A percentile compares a stretch with the other conserved stretches of the same genome.
Evolutionary conservation across 352 stramenopile species (phyloP).

Genomic region (Thalassiosira exigua): DNA sequence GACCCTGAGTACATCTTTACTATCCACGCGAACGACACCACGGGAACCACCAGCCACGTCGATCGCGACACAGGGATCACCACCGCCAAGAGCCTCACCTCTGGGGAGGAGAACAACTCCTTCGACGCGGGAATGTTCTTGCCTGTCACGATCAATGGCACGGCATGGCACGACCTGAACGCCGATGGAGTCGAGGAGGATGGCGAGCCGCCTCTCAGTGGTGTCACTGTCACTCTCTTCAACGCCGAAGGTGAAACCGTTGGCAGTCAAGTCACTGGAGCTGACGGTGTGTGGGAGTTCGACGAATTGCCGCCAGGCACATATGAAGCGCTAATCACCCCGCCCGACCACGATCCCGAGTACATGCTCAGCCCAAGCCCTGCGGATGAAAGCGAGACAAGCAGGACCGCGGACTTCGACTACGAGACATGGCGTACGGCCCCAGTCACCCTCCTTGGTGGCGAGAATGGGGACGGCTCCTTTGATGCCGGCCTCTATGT

Average conservation of each 20-base stretch:
- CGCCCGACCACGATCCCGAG: conserved; percentile 4
- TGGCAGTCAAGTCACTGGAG: conserved; percentile 8
- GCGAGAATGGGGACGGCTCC: conserved; percentile 24
- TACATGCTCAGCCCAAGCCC: conserved; percentile 24
- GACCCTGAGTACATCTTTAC: conserved; percentile 13
- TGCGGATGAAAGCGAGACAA: conserved; percentile 10
- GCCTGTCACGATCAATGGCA: conserved; percentile 48
- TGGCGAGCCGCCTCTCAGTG: conserved; percentile 33
- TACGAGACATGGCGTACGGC: conserved; percentile 26
- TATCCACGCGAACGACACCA: conserved; percentile 7
- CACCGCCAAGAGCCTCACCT: conserved; percentile 15
- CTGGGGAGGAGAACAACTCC: conserved; percentile 37
- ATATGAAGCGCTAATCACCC: conserved; percentile 30
- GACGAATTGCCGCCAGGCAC: conserved; percentile 53
- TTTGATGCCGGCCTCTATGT: conserved; percentile 57
- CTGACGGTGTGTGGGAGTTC: conserved; percentile 29
- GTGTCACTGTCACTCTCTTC: conserved; percentile 28
- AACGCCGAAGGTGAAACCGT: conserved; percentile 29
- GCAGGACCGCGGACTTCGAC: conserved; percentile 36
- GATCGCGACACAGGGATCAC: conserved; percentile 44
- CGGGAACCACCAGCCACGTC: conserved; percentile 36
- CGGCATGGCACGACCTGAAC: conserved; percentile 59
- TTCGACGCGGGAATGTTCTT: conserved; percentile 60
- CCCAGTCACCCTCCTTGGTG: conserved; percentile 22
- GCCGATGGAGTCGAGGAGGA: conserved; percentile 50